Percentiles rank a stretch among this genome's conserved stretches.
Evolutionary conservation across 2,329 filamentous ascomycete species (phyloP).

Genomic region (Bipolaris sorokiniana): DNA sequence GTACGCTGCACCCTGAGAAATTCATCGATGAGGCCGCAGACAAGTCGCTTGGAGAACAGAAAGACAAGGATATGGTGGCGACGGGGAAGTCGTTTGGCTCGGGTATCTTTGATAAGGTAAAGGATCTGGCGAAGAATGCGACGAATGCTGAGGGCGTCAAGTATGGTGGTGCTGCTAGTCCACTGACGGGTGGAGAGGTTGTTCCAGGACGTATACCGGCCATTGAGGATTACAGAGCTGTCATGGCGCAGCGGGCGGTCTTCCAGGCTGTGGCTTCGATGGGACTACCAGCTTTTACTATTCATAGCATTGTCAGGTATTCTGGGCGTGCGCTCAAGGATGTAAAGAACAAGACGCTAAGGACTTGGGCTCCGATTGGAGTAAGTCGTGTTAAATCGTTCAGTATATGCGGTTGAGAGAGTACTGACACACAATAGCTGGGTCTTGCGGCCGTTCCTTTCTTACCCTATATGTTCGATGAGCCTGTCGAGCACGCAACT

Average conservation of each 20-base stretch:
- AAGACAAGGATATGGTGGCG: conserved; percentile 38
- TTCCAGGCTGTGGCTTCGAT: conserved; percentile 93
- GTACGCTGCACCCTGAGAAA: conserved; percentile 70
- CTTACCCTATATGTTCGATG: conserved; percentile 82
- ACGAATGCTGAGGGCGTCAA: conserved; percentile 32
- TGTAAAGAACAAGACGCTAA: conserved; percentile 73
- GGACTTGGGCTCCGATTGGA: conserved; percentile 91
- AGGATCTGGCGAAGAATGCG: conserved; percentile 33
- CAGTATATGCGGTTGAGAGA: background rate
- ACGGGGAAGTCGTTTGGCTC: conserved; percentile 24
- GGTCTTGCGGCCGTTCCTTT: conserved; percentile 74
- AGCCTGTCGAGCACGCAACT: conserved; percentile 89
- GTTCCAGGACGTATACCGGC: conserved; percentile 63
- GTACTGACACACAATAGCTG: conserved; percentile 52
- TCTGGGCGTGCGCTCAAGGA: conserved; percentile 85
- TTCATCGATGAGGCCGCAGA: conserved; percentile 19
- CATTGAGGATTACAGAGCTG: conserved; percentile 86
- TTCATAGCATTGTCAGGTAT: conserved; percentile 90
- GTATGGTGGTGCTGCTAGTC: conserved; percentile 23
- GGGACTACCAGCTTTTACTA: conserved; percentile 91
- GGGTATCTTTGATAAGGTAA: conserved; percentile 25
- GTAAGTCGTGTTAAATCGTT: conserved; percentile 58
- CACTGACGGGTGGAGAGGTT: conserved; percentile 31
- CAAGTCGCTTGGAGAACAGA: conserved; percentile 41
- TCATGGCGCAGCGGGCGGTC: conserved; percentile 88